A percentile compares a stretch with the other conserved stretches of the same genome.
Evolutionary conservation across 441 rosid species (phyloP).

Genomic region (Syzygium malaccense): DNA sequence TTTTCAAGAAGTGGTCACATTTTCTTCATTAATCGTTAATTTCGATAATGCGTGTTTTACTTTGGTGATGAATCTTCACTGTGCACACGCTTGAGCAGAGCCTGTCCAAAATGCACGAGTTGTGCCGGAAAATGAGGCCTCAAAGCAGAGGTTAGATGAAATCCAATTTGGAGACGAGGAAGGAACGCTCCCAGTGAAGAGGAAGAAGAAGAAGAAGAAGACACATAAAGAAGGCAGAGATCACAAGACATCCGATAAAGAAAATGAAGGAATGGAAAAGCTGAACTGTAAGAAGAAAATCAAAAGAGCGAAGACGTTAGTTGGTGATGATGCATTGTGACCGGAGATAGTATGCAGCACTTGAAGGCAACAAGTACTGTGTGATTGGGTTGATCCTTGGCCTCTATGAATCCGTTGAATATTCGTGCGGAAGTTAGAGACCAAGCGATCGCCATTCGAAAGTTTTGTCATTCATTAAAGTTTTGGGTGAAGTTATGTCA

Average conservation of each 20-base stretch:
- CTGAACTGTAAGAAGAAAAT: background rate
- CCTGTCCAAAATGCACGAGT: background rate
- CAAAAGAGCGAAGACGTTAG: background rate
- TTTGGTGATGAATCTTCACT: background rate
- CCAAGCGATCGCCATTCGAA: background rate
- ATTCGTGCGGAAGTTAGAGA: background rate
- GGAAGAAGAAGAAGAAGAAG: background rate
- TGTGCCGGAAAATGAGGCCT: background rate
- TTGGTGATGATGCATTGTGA: background rate
- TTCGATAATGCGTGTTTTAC: background rate
- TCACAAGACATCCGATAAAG: background rate
- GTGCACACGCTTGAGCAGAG: background rate
- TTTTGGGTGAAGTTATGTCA: background rate
- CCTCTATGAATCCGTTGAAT: background rate
- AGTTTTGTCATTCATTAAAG: background rate
- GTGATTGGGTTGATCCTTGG: background rate
- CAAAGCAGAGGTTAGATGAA: background rate
- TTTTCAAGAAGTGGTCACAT: background rate
- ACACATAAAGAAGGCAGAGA: background rate
- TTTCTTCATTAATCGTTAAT: background rate
- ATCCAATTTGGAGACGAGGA: background rate
- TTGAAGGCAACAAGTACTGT: background rate
- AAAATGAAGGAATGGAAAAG: background rate
- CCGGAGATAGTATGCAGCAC: background rate
- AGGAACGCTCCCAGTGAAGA: background rate